Evolutionary conservation across 208 protist species (phyloP), one percentile per base, ranked within the genome.

Genomic region (Leishmania gerbilli): DNA sequence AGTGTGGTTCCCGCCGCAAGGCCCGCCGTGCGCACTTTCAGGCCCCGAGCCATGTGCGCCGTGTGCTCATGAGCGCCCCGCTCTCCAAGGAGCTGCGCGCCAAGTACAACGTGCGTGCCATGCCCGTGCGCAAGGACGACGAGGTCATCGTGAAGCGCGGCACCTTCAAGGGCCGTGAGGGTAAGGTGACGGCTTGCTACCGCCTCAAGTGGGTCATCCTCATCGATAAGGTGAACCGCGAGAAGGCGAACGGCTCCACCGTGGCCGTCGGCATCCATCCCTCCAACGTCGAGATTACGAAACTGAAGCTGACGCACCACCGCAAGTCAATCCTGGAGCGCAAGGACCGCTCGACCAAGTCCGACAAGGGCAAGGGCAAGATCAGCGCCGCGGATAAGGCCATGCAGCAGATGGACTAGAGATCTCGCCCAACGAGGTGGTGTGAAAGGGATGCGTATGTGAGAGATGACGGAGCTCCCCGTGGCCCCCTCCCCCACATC

Each of bases 121-220:
- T 99, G 87, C 99, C 99, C 76, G 96, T 99, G 81, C 98, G 99
- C 87, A 99, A 99, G 90, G 99, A 99, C 79, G 99, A 99, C 87
- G 99, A 99, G 92, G 99, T 99, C 69, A 90, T 95, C 80, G 95
- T 99, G 77, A 97, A 98, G 92, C 93, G 93, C 67, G 99, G 99
- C 79, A 89, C 84, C 80, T 96, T 98, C 92, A 99, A 99, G 94
- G 96, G 95, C 60, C 85, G 92, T 64, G 94, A 97, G 79, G 99
- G 99, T 71, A 99, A 99, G 93, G 98, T 99, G 78, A 97, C 96
- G 62, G 88, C 88, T 62, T 98, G 98, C 88, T 99, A 99, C 98
- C 98, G 99, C 85, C 96, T 99, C 84, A 99, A 99, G 93, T 99
- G 97, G 93, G 96, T 99, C 62, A 99, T 99, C 89, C 97, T 99